These are phyloP conservation scores for Rutstroemia sp. DNA, from an alignment of 2,329 filamentous ascomycete genomes.

Conservation along the genomic window DNA sequence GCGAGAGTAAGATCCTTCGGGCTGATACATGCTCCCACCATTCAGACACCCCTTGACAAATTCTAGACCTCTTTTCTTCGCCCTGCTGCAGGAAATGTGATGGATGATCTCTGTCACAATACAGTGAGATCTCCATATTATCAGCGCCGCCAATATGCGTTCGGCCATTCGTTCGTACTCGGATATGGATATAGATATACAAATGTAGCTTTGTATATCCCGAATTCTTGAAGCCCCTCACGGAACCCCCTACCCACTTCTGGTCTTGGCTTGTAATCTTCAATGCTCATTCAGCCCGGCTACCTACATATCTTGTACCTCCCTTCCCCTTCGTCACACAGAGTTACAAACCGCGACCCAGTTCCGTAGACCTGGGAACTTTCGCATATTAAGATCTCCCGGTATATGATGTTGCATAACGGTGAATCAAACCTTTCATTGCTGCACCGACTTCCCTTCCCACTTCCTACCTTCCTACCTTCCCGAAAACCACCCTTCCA, in stretches of 20 bases:
- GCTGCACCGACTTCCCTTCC: background rate
- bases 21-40: background rate
- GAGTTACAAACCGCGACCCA: background rate
- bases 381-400: background rate
- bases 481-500: background rate
- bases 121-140: background rate
- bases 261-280: background rate
- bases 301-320: background rate
- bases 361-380: background rate
- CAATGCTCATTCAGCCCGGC: background rate
- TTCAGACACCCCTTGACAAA: background rate
- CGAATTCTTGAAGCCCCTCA: too few relatives aligned
- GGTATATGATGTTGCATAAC: background rate
- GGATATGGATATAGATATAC: background rate
- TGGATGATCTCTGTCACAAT: background rate
- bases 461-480: background rate
- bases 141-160: background rate
- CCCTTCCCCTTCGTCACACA: background rate
- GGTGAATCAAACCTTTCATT: background rate
- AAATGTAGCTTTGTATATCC: too few relatives aligned
- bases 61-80: background rate
- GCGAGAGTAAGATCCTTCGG: background rate
- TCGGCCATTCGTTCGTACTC: background rate
- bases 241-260: background rate
- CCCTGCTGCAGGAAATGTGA: background rate